These are phyloP conservation scores for Colletotrichum kahawae DNA, from an alignment of 2,329 filamentous ascomycete genomes.

Conservation along the genomic window DNA sequence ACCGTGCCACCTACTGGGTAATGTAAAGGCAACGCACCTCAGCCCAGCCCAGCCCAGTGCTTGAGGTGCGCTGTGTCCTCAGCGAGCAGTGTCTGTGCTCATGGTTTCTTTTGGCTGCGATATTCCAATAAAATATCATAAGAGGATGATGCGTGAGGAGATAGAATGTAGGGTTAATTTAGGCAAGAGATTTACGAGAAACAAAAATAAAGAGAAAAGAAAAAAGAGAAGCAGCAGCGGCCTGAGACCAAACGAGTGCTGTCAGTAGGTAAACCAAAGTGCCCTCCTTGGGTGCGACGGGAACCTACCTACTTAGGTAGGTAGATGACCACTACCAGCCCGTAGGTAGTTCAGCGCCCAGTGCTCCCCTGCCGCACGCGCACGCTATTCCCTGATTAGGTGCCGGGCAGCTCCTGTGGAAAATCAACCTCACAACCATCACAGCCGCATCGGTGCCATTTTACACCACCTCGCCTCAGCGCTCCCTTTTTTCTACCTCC, in stretches of 20 bases:
- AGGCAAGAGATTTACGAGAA: background rate
- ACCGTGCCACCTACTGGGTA: background rate
- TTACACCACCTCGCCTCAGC: conserved; percentile 9
- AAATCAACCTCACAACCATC: conserved; percentile 28
- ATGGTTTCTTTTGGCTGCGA: background rate
- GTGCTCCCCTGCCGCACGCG: conserved; percentile 24
- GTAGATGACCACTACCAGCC: background rate
- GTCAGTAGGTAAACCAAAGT: background rate
- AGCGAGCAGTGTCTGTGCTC: background rate
- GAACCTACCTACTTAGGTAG: background rate
- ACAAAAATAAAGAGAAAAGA: background rate
- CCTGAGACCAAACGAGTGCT: background rate
- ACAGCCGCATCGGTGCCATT: conserved; percentile 18
- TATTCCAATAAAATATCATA: background rate
- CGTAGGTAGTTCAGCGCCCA: background rate
- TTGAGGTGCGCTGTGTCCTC: background rate
- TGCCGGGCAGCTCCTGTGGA: conserved; percentile 29
- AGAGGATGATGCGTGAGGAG: background rate
- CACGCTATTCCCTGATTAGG: conserved; percentile 40
- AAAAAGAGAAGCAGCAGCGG: background rate
- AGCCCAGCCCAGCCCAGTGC: background rate
- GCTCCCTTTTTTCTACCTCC: conserved; percentile 13
- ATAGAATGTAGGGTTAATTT: background rate
- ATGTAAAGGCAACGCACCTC: background rate
- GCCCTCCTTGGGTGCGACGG: background rate